These are phyloP conservation scores for Solanum hybrid DNA, from an alignment of 305 asterid genomes.

Conservation along the genomic window DNA sequence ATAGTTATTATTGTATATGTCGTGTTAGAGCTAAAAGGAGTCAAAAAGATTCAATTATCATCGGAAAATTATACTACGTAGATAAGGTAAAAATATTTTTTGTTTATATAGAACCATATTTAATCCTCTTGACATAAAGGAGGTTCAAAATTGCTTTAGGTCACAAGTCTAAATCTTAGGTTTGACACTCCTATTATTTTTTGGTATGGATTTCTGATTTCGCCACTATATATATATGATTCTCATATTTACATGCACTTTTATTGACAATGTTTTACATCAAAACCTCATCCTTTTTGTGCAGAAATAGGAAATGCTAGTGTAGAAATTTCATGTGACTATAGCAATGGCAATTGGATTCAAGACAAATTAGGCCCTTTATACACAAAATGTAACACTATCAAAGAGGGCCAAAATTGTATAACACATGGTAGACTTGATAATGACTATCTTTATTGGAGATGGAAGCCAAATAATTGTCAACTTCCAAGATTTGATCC, in stretches of 20 bases:
- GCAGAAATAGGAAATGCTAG: constrained; percentile 15
- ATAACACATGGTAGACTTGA: constrained; percentile 58
- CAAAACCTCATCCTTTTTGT: background rate
- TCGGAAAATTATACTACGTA: fast-evolving
- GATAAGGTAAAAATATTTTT: background rate
- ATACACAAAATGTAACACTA: constrained; percentile 57
- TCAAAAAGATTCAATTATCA: background rate
- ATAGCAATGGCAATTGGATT: constrained; percentile 58
- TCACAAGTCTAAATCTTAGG: background rate
- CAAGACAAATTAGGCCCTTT: constrained; percentile 31
- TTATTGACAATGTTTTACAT: background rate
- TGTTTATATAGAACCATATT: background rate
- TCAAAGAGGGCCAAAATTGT: constrained; percentile 68
- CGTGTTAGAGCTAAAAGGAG: background rate
- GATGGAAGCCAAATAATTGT: constrained; percentile 58
- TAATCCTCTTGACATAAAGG: background rate
- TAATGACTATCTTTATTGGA: constrained; percentile 55
- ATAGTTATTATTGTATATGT: background rate
- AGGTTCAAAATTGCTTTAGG: background rate
- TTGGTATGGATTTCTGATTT: background rate
- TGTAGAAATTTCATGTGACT: constrained; percentile 36
- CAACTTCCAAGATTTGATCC: constrained; percentile 57
- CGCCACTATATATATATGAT: background rate
- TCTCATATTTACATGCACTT: background rate
- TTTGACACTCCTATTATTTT: background rate